Conservation (phyloP, 1,139 yeast genomes). For the Debaryomycetaceae sp. region DNA sequence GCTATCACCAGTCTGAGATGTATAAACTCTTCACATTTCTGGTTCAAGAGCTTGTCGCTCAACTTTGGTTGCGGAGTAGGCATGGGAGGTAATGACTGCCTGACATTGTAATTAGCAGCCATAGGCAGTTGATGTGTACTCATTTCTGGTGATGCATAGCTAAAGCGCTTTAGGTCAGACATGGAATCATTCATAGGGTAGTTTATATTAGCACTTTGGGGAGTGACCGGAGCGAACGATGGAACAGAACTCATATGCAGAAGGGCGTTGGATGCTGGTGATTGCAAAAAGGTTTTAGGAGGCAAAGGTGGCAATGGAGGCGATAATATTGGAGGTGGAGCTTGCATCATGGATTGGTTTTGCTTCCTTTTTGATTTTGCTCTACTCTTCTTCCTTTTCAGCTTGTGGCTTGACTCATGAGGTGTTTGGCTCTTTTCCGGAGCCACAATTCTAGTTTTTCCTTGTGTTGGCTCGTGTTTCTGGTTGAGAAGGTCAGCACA, state of each 20-base stretch:
- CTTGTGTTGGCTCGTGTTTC: neutral
- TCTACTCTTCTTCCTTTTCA: neutral
- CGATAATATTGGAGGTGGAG: neutral
- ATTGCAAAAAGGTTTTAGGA: neutral
- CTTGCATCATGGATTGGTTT: neutral
- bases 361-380: neutral
- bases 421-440: neutral
- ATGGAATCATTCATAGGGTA: neutral
- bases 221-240: neutral
- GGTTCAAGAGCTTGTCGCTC: conserved; percentile 15
- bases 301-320: neutral
- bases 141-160: neutral
- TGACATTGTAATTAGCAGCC: neutral
- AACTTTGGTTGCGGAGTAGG: neutral
- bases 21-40: conserved; percentile 35
- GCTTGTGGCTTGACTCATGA: neutral
- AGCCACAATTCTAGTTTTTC: too few species aligned
- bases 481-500: neutral
- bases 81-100: neutral
- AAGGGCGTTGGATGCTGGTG: neutral
- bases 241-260: neutral
- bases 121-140: neutral
- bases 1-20: conserved; percentile 37
- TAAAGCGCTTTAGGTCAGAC: neutral
- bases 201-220: neutral